Base-by-base conservation (phyloP, 805 yeast genomes). In the Ogataea zsoltii region DNA sequence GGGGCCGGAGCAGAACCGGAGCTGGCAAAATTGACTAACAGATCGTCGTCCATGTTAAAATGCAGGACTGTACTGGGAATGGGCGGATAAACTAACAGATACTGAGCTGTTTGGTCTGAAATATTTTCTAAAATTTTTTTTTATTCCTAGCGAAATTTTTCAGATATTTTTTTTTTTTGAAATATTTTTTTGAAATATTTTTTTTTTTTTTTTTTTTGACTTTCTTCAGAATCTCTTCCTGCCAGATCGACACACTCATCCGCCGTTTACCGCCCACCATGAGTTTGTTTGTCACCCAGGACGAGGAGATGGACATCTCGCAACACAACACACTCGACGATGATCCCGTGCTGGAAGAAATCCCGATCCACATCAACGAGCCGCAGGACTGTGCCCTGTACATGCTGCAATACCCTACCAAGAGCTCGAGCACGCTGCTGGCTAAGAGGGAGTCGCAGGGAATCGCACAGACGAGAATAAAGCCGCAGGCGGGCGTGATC, bases 1-100 rank as follows among this genome's bases (percentile, higher is more conserved):
- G 49, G 35, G 41, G 38, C 57, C 44, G 54, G 48, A 7, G 65
- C 61, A 10, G 53, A 59, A 3, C 32, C 58, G n/a, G 75, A 71
- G 3, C 74, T 67, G 23, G 83, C 77, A 59, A 92, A 83, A 62
- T 92, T 92, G 58, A 92, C 63, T 57, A 91, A 66, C 66, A 91
- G 57, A 2, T 88, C 88, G 64, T 83, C 94, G 58, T 84, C 94
- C 1, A 45, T 50, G 23, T 59, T 64, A 51, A 56, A 55, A 23
- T 35, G 48, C 4, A 15, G n/a, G 21, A 7, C 6, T 7, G 36
- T 33, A 23, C 14, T 7, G 34, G 29, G 23, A 19, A 15, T 26
- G 44, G 56, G 45, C 2, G 23, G 13, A 17, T 21, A 32, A n/a
- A n/a, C n/a, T n/a, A n/a, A n/a, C n/a, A n/a, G n/a, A n/a, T n/a